Evolutionary conservation across 768 basidiomycete genomes (phyloP).

Genomic region (Tubosaeta sp.): DNA sequence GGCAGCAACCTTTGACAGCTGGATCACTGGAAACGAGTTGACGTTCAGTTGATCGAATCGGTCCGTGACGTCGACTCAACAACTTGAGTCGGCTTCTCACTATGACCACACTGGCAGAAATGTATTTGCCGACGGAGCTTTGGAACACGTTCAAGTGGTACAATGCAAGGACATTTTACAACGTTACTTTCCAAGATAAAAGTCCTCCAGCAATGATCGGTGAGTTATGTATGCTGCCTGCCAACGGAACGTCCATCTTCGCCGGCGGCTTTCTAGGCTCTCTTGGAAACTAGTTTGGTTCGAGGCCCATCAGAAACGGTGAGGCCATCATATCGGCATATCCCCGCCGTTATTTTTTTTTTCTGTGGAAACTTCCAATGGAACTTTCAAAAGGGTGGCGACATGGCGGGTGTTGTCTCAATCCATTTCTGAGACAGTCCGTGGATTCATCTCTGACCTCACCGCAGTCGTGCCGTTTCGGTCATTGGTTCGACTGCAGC

Average conservation of each 20-base stretch:
- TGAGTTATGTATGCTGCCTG: background rate
- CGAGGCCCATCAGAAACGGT: background rate
- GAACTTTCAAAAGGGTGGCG: conserved; percentile 14
- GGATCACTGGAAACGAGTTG: background rate
- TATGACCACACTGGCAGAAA: background rate
- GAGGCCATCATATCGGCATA: conserved; percentile 3
- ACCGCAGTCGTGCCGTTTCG: conserved; percentile 3
- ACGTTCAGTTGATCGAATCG: conserved; percentile 1
- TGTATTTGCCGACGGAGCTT: background rate
- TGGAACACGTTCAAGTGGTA: conserved; percentile 12
- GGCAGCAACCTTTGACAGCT: background rate
- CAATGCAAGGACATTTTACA: background rate
- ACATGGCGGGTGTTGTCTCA: conserved; percentile 3
- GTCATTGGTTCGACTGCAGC: background rate
- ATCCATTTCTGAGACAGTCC: background rate
- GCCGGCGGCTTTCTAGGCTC: background rate
- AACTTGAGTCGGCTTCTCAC: background rate
- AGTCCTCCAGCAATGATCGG: background rate
- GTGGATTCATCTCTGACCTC: conserved; percentile 5
- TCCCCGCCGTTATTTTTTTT: conserved; percentile 8
- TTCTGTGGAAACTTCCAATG: conserved; percentile 20
- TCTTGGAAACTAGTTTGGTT: conserved; percentile 10
- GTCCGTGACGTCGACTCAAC: background rate
- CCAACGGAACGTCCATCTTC: background rate
- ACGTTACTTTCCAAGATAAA: background rate